Evolutionary conservation across 169 alveolate species (phyloP).

Genomic region (Plasmodium cynomolgi): DNA sequence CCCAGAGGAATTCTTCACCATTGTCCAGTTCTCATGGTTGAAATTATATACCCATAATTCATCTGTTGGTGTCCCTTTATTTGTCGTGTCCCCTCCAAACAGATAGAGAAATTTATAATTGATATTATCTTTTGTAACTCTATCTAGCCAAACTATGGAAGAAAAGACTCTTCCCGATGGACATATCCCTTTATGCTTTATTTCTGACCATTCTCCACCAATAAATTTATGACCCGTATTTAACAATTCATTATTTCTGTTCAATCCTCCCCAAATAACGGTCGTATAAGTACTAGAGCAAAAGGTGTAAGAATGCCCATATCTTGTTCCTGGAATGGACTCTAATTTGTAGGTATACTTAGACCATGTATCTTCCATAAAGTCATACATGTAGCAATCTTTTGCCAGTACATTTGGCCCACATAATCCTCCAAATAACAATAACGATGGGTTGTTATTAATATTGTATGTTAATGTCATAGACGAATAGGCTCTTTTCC

Average conservation of each 20-base stretch:
- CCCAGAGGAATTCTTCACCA: conserved; percentile 61
- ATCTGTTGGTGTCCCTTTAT: conserved; percentile 71
- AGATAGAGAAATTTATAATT: conserved; percentile 41
- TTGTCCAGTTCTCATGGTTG: conserved; percentile 54
- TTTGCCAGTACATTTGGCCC: conserved; percentile 70
- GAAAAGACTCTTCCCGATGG: conserved; percentile 67
- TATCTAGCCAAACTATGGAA: conserved; percentile 70
- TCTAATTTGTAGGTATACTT: conserved; percentile 50
- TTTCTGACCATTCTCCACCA: conserved; percentile 72
- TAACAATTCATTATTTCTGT: conserved; percentile 46
- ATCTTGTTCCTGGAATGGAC: conserved; percentile 52
- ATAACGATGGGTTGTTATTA: conserved; percentile 42
- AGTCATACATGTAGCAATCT: conserved; percentile 59
- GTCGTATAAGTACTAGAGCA: conserved; percentile 61
- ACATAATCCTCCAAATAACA: conserved; percentile 74
- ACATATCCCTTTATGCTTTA: conserved; percentile 18
- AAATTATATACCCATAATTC: conserved; percentile 76
- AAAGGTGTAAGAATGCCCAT: conserved; percentile 73
- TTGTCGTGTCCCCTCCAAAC: conserved; percentile 71
- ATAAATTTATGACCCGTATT: conserved; percentile 65
- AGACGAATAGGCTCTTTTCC: conserved; percentile 73
- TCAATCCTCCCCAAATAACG: conserved; percentile 73
- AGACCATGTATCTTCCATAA: conserved; percentile 56
- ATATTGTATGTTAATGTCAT: conserved; percentile 48
- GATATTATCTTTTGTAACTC: conserved; percentile 52